These are phyloP conservation scores for Knoxdaviesia capensis DNA, from an alignment of 2,329 filamentous ascomycete genomes.

Conservation along the genomic window DNA sequence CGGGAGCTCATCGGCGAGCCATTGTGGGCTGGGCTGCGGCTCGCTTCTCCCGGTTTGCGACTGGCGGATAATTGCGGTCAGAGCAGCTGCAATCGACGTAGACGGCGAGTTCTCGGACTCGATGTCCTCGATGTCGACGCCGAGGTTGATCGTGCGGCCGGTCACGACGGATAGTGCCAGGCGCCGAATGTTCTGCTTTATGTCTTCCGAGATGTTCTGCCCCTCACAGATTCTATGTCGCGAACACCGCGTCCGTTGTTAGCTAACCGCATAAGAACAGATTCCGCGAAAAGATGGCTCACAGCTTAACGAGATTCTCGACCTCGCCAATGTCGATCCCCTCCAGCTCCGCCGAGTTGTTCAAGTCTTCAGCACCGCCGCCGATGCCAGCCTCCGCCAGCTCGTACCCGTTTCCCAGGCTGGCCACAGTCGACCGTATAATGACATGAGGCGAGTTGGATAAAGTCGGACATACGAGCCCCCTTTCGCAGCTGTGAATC, in stretches of 20 bases:
- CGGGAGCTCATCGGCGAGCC: constrained; percentile 11
- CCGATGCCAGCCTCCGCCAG: constrained; percentile 58
- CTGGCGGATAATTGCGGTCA: constrained; percentile 7
- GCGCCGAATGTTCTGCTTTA: constrained; percentile 3
- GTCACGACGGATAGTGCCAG: constrained; percentile 5
- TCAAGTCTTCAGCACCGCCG: constrained; percentile 58
- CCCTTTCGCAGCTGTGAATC: constrained; percentile 74
- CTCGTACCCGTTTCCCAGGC: constrained; percentile 35
- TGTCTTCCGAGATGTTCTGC: constrained; percentile 6
- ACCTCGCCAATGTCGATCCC: constrained; percentile 32
- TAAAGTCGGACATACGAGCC: constrained; percentile 34
- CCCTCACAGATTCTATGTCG: constrained; percentile 5
- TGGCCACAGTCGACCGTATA: constrained; percentile 61
- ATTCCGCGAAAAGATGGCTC: constrained; percentile 5
- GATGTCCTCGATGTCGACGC: constrained; percentile 11
- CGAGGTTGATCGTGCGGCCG: constrained; percentile 14
- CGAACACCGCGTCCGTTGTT: not conserved
- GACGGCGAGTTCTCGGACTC: constrained; percentile 11
- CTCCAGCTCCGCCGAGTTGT: constrained; percentile 46
- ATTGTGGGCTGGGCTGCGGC: constrained; percentile 1
- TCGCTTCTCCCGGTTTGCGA: constrained; percentile 3
- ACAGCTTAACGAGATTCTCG: constrained; percentile 22
- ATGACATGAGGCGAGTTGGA: constrained; percentile 37
- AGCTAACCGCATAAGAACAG: not conserved
- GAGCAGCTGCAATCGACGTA: constrained; percentile 8